Conservation (phyloP, 163 green algal species). For the Volvox carteri region DNA sequence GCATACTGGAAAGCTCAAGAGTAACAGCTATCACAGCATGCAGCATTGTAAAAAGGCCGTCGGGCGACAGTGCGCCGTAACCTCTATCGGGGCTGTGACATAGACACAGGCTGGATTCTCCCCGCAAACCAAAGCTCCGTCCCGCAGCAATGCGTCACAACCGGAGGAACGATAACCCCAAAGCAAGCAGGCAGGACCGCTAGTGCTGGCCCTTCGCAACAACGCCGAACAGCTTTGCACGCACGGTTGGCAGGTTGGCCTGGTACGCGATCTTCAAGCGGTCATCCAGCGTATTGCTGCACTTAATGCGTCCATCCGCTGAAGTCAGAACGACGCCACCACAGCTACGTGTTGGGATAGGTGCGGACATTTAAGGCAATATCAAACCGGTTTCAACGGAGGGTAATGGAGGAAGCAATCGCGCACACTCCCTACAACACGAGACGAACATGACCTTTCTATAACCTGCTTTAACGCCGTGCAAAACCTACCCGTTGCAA, state of each 20-base stretch:
- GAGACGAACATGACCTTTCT: background rate
- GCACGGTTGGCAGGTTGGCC: slow-evolving; percentile 88
- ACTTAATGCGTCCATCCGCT: slow-evolving; percentile 90
- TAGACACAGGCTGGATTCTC: too few species aligned
- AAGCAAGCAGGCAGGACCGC: background rate
- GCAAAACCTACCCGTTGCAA: too few species aligned
- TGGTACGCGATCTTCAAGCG: slow-evolving; percentile 93
- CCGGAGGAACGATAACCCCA: too few species aligned
- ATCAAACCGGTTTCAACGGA: background rate
- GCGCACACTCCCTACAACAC: background rate
- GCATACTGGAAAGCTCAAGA: too few species aligned
- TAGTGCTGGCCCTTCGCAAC: slow-evolving; percentile 54
- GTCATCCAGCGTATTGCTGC: slow-evolving; percentile 97
- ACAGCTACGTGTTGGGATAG: slow-evolving; percentile 75
- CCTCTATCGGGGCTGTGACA: too few species aligned
- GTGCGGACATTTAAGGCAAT: too few species aligned
- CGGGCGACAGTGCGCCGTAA: too few species aligned
- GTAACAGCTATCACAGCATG: too few species aligned
- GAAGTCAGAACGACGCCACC: slow-evolving; percentile 89
- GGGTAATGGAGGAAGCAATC: background rate
- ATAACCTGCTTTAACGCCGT: background rate
- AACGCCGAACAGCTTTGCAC: slow-evolving; percentile 84
- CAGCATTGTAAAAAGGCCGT: too few species aligned
- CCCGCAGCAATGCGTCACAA: too few species aligned
- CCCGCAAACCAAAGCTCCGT: too few species aligned